Conservation (phyloP, 2,329 filamentous ascomycete genomes). For the Neonectria magnoliae region DNA sequence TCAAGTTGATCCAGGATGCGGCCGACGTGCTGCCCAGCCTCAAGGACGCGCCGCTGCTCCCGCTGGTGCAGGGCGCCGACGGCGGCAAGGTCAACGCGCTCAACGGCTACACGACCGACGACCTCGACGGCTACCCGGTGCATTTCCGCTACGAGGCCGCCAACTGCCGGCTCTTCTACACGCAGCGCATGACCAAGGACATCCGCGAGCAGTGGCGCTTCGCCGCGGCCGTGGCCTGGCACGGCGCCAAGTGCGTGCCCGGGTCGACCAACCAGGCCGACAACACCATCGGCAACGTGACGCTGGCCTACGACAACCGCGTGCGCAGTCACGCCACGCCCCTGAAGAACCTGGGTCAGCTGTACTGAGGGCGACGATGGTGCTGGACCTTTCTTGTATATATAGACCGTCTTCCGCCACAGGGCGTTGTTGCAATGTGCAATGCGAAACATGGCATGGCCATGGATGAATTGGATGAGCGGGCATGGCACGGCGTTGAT, state of each 20-base stretch:
- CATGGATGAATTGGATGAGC: constrained; percentile 1
- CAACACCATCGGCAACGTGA: constrained; percentile 29
- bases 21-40: constrained; percentile 28
- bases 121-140: constrained; percentile 38
- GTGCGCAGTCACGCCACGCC: constrained; percentile 34
- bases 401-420: not conserved
- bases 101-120: constrained; percentile 34
- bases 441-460: not conserved
- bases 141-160: constrained; percentile 71
- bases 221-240: constrained; percentile 32
- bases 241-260: constrained; percentile 27
- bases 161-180: constrained; percentile 70
- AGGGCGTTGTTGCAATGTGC: not conserved
- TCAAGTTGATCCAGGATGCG: constrained; percentile 20
- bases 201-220: constrained; percentile 62
- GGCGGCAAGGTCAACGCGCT: constrained; percentile 36
- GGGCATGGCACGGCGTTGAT: constrained; percentile 23
- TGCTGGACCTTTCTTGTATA: constrained; percentile 13
- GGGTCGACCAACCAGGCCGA: constrained; percentile 34
- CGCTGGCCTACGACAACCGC: constrained; percentile 29
- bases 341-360: constrained; percentile 31
- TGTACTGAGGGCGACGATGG: constrained; percentile 17
- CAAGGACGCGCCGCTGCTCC: constrained; percentile 30
- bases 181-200: constrained; percentile 61
- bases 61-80: constrained; percentile 48